Percentiles rank a stretch among this genome's conserved stretches.
These are phyloP conservation scores for Rhizomucor miehei DNA, from an alignment of 371 early-diverging fungal species.

Conservation along the genomic window DNA sequence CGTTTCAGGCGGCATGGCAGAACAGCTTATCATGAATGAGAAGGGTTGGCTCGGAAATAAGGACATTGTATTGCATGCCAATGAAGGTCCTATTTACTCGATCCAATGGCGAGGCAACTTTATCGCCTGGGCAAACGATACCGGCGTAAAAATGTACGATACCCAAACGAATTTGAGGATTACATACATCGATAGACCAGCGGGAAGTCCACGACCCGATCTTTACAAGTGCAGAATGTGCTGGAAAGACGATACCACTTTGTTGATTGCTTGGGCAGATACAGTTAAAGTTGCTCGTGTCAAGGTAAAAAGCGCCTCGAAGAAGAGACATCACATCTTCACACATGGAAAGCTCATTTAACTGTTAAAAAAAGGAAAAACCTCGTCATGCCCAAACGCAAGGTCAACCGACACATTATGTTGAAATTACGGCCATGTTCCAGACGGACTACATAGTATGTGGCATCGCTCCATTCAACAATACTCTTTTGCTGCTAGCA, in stretches of 20 bases:
- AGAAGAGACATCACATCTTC: background rate
- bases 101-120: slow-evolving; percentile 80
- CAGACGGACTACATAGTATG: slow-evolving; percentile 86
- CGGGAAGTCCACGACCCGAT: slow-evolving; percentile 80
- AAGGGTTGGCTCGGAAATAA: slow-evolving; percentile 66
- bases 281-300: slow-evolving; percentile 82
- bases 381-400: slow-evolving; percentile 35
- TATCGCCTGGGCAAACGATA: slow-evolving; percentile 94
- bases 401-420: slow-evolving; percentile 61
- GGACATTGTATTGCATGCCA: slow-evolving; percentile 76
- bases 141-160: slow-evolving; percentile 85
- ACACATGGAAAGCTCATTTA: background rate
- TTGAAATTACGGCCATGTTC: slow-evolving; percentile 79
- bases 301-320: slow-evolving; percentile 35
- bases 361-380: slow-evolving; percentile 29
- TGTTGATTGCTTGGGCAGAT: slow-evolving; percentile 94
- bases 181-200: slow-evolving; percentile 81
- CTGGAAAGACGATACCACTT: slow-evolving; percentile 77
- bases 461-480: slow-evolving; percentile 84
- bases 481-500: slow-evolving; percentile 74
- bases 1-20: slow-evolving; percentile 90
- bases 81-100: slow-evolving; percentile 86
- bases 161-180: slow-evolving; percentile 66
- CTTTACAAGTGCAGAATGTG: slow-evolving; percentile 81
- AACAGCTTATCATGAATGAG: slow-evolving; percentile 78